Evolutionary conservation across 495 filamentous ascomycete species (phyloP).

Genomic region (Penicillium maclennaniae): DNA sequence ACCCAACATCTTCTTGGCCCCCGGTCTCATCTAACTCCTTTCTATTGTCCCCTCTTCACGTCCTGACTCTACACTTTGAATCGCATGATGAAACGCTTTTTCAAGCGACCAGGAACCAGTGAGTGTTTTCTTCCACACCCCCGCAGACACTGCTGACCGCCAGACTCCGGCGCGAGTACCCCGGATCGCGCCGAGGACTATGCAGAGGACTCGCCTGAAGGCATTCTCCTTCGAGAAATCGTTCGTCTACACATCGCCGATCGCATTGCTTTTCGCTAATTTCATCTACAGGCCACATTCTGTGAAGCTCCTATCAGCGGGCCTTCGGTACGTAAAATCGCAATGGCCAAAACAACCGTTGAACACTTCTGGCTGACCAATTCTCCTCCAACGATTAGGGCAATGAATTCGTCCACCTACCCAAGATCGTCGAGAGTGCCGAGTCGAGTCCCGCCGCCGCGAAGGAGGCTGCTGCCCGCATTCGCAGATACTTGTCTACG

Average conservation of each 20-base stretch:
- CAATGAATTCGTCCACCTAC: constrained; percentile 90
- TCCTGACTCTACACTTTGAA: background rate
- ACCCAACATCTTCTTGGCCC: background rate
- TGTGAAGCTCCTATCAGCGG: constrained; percentile 70
- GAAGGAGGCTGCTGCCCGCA: constrained; percentile 65
- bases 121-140: constrained; percentile 7
- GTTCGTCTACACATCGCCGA: constrained; percentile 24
- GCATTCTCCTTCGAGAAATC: constrained; percentile 45
- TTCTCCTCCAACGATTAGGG: constrained; percentile 49
- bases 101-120: constrained; percentile 20
- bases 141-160: constrained; percentile 11
- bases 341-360: background rate
- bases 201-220: constrained; percentile 47
- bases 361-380: background rate
- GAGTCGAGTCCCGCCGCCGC: constrained; percentile 87
- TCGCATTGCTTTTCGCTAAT: constrained; percentile 6
- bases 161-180: constrained; percentile 20
- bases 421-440: constrained; percentile 88
- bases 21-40: background rate
- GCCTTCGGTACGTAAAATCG: constrained; percentile 49
- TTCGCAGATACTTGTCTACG: constrained; percentile 75
- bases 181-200: constrained; percentile 25
- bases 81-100: constrained; percentile 15
- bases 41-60: background rate
- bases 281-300: constrained; percentile 54